Evolutionary conservation across 176 grass and related monocot genomes (phyloP).

Genomic region (Aegilops sharonensis): DNA sequence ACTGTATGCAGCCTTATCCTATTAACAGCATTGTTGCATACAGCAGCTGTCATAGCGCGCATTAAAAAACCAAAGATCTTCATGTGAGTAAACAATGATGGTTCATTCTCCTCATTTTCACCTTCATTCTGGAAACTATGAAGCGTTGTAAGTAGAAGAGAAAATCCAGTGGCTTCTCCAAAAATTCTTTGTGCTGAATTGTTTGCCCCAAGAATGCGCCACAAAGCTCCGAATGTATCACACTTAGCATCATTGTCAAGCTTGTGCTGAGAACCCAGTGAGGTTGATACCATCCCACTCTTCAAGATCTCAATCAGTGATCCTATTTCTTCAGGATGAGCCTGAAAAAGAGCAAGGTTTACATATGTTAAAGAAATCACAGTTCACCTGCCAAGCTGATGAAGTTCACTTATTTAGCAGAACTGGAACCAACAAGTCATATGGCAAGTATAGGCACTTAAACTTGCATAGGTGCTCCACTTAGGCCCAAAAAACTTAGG

Average conservation of each 20-base stretch:
- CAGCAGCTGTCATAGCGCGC: slow-evolving; percentile 87
- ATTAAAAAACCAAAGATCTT: slow-evolving; percentile 86
- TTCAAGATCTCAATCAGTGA: slow-evolving; percentile 92
- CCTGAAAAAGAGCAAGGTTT: slow-evolving; percentile 52
- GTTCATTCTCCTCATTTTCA: slow-evolving; percentile 43
- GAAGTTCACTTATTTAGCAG: slow-evolving; percentile 17
- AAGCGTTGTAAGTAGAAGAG: slow-evolving; percentile 80
- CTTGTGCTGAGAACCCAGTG: slow-evolving; percentile 84
- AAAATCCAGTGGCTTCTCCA: slow-evolving; percentile 99
- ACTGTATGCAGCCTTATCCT: slow-evolving; percentile 86
- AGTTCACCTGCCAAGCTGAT: slow-evolving; percentile 11
- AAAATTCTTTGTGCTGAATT: slow-evolving; percentile 83
- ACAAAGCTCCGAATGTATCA: slow-evolving; percentile 87
- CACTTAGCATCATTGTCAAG: slow-evolving; percentile 92
- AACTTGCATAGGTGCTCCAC: slow-evolving; percentile 18
- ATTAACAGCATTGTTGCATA: slow-evolving; percentile 89
- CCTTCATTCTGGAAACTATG: slow-evolving; percentile 80
- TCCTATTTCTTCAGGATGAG: slow-evolving; percentile 96
- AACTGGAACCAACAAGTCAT: slow-evolving; percentile 17
- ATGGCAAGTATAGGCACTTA: slow-evolving; percentile 1
- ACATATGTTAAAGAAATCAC: slow-evolving; percentile 27
- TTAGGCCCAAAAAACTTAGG: slow-evolving; percentile 7
- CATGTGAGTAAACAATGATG: slow-evolving; percentile 64
- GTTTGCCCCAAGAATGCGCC: slow-evolving; percentile 95
- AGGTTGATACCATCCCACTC: slow-evolving; percentile 87